Evolutionary conservation across 768 basidiomycete species (phyloP).

Genomic region (Tricholoma bakamatsutake): DNA sequence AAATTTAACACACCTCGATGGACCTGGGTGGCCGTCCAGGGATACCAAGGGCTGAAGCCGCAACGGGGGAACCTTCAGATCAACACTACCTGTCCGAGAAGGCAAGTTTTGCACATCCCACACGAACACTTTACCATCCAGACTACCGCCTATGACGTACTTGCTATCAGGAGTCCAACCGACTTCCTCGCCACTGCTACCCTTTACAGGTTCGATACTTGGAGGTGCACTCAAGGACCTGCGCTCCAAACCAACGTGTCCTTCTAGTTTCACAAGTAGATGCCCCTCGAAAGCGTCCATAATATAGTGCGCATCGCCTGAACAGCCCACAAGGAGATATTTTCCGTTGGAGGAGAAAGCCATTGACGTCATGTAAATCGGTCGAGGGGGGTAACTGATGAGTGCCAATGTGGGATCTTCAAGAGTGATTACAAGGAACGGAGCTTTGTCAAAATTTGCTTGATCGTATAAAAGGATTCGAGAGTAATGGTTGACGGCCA

Average conservation of each 20-base stretch:
- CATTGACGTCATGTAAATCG: constrained; percentile 87
- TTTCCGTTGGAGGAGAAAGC: constrained; percentile 88
- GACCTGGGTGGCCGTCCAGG: constrained; percentile 79
- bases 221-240: constrained; percentile 43
- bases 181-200: constrained; percentile 90
- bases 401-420: constrained; percentile 73
- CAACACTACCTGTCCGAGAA: constrained; percentile 42
- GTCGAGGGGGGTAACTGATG: constrained; percentile 80
- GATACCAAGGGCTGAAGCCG: constrained; percentile 35
- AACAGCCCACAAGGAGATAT: constrained; percentile 87
- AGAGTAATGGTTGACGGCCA: constrained; percentile 76
- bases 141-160: constrained; percentile 78
- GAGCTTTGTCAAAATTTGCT: constrained; percentile 84
- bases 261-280: constrained; percentile 80
- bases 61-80: constrained; percentile 47
- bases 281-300: constrained; percentile 86
- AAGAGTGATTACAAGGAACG: constrained; percentile 79
- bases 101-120: constrained; percentile 81
- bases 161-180: constrained; percentile 94
- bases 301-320: constrained; percentile 88
- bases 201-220: constrained; percentile 64
- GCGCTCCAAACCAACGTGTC: constrained; percentile 78
- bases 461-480: constrained; percentile 84
- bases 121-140: constrained; percentile 77
- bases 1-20: constrained; percentile 81